A percentile compares a stretch with the other conserved stretches of the same genome.
Evolutionary conservation across 2,329 filamentous ascomycete species (phyloP).

Genomic region (Penicillium digitatum): DNA sequence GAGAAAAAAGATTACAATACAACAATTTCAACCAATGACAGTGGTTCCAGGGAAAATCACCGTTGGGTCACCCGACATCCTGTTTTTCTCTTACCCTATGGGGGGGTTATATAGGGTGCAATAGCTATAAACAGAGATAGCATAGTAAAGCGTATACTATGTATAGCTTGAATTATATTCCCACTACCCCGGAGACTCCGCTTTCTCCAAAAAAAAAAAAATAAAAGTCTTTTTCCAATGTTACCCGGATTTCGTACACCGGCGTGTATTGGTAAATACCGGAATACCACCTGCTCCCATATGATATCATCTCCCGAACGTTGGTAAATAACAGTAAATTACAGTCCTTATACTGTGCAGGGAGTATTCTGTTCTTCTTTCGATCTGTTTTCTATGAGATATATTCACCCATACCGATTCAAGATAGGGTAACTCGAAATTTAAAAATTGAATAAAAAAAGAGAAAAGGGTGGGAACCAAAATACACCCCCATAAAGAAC

Average conservation of each 20-base stretch:
- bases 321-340: conserved; percentile 4
- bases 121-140: neutral
- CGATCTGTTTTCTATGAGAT: neutral
- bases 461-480: neutral
- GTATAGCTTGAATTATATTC: conserved; percentile 1
- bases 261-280: conserved; percentile 3
- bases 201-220: conserved; percentile 7
- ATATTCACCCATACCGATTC: no score
- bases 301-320: conserved; percentile 14
- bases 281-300: neutral
- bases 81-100: neutral
- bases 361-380: neutral
- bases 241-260: neutral
- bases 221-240: neutral
- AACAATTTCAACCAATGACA: conserved; percentile 24
- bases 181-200: conserved; percentile 9
- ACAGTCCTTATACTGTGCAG: neutral
- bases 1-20: conserved; percentile 1
- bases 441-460: neutral
- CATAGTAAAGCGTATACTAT: neutral
- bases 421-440: neutral
- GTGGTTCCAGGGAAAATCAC: conserved; percentile 33
- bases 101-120: neutral
- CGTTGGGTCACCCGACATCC: conserved; percentile 40
- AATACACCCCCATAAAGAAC: neutral